Percentiles rank a stretch among this genome's conserved stretches.
Evolutionary conservation across 305 asterid species (phyloP).

Genomic region (Coffea humblotiana): DNA sequence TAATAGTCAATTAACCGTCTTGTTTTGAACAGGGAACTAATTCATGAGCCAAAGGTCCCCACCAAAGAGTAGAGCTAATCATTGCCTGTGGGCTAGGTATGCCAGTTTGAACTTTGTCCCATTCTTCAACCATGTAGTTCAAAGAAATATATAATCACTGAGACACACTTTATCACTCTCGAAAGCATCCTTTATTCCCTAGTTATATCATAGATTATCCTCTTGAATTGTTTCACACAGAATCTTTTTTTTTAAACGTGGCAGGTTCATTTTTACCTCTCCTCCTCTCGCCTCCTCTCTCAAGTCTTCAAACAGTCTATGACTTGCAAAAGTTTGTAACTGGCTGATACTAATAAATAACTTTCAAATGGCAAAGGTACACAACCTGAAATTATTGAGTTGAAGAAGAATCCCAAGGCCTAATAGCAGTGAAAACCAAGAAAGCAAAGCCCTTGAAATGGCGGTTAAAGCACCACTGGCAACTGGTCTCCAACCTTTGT

Average conservation of each 20-base stretch:
- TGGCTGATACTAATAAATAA: not conserved
- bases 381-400: constrained; percentile 76
- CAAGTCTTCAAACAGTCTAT: not conserved
- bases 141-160: not conserved
- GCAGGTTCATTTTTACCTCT: not conserved
- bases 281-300: not conserved
- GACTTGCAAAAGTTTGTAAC: not conserved
- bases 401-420: constrained; percentile 90
- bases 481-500: constrained; percentile 80
- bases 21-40: not conserved
- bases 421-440: constrained; percentile 77
- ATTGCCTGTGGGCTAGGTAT: not conserved
- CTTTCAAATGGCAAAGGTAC: not conserved
- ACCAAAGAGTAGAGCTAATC: not conserved
- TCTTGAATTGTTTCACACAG: too few relatives aligned
- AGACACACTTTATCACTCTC: not conserved
- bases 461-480: constrained; percentile 87
- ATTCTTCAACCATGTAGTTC: not conserved
- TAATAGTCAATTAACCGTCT: not conserved
- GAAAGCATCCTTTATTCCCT: not conserved
- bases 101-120: not conserved
- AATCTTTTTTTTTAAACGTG: too few relatives aligned
- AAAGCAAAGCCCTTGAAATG: constrained; percentile 73
- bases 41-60: not conserved
- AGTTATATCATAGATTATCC: not conserved